A percentile compares a stretch with the other conserved stretches of the same genome.
Evolutionary conservation across 192 early-diverging fungal species (phyloP).

Genomic region (Rhizoclosmatium sp.): DNA sequence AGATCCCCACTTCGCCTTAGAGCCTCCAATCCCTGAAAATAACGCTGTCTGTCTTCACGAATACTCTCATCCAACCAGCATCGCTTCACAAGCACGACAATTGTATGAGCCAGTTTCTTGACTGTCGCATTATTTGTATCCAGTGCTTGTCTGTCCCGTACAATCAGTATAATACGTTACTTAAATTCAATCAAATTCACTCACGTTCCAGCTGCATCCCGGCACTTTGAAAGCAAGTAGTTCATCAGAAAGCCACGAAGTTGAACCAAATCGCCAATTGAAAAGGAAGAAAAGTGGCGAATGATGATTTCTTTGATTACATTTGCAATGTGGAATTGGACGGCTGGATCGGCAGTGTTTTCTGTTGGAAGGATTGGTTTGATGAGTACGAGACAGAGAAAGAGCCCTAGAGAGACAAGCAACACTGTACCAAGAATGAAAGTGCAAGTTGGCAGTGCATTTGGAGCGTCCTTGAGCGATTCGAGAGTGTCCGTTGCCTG

Average conservation of each 20-base stretch:
- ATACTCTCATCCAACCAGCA: slow-evolving; percentile 26
- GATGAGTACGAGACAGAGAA: background rate
- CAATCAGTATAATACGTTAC: background rate
- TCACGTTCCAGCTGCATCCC: background rate
- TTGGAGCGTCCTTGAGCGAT: slow-evolving; percentile 10
- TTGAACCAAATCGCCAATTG: background rate
- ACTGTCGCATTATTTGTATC: background rate
- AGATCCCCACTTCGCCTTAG: slow-evolving; percentile 23
- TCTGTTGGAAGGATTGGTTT: slow-evolving; percentile 6
- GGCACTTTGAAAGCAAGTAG: slow-evolving; percentile 2
- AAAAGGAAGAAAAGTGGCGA: slow-evolving; percentile 23
- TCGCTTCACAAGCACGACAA: slow-evolving; percentile 34
- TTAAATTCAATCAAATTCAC: slow-evolving; percentile 10
- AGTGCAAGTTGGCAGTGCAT: slow-evolving; percentile 7
- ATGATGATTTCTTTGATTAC: slow-evolving; percentile 29
- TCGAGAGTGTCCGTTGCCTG: background rate
- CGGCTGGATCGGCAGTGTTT: slow-evolving; percentile 6
- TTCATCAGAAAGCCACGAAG: slow-evolving; percentile 34
- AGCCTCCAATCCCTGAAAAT: slow-evolving; percentile 9
- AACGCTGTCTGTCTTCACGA: background rate
- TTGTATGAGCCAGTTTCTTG: slow-evolving; percentile 29
- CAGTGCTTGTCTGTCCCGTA: background rate
- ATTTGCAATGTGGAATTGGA: slow-evolving; percentile 35
- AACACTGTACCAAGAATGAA: slow-evolving; percentile 23
- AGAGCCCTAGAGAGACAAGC: background rate